phyloP scores from a whole-genome alignment of 2,329 filamentous ascomycete genomes.

The Exophiala bonariae region DNA sequence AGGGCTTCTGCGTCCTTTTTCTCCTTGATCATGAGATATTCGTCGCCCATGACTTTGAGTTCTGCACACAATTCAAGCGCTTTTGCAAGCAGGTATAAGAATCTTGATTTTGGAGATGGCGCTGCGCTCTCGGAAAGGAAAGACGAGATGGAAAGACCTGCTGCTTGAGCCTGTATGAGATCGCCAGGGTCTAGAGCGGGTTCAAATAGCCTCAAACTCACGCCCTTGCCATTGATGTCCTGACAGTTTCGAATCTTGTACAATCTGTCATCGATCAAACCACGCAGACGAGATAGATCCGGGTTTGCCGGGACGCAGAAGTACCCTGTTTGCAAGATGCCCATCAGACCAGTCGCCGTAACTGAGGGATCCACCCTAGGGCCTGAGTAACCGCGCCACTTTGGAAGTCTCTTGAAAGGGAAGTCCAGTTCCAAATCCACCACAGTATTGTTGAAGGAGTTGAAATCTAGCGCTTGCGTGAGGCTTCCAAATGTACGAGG shows the following conservation, averaged over 20 bases:
- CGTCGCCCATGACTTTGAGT: conserved; percentile 22
- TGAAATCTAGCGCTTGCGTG: conserved; percentile 19
- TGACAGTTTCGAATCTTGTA: conserved; percentile 35
- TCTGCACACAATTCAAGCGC: conserved; percentile 31
- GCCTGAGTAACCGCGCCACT: neutral
- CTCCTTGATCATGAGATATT: conserved; percentile 25
- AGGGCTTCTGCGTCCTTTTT: conserved; percentile 30
- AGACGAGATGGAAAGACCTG: conserved; percentile 15
- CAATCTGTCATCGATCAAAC: conserved; percentile 33
- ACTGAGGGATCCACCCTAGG: too few species aligned
- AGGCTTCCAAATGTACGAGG: conserved; percentile 15
- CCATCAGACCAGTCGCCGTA: neutral
- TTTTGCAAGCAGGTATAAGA: conserved; percentile 27
- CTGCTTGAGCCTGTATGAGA: conserved; percentile 27
- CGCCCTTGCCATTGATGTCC: conserved; percentile 33
- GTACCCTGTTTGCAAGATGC: conserved; percentile 19
- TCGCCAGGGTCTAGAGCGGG: conserved; percentile 31
- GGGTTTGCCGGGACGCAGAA: conserved; percentile 33
- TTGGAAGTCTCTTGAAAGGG: conserved; percentile 23
- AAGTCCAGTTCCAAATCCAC: conserved; percentile 20
- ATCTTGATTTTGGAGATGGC: conserved; percentile 34
- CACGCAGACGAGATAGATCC: conserved; percentile 24
- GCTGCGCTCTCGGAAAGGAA: conserved; percentile 19
- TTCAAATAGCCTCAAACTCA: conserved; percentile 28
- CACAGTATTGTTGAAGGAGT: conserved; percentile 28